A percentile compares a stretch with the other conserved stretches of the same genome.
These are phyloP conservation scores for Colletotrichum sp. DNA, from an alignment of 2,329 filamentous ascomycete genomes.

Conservation along the genomic window DNA sequence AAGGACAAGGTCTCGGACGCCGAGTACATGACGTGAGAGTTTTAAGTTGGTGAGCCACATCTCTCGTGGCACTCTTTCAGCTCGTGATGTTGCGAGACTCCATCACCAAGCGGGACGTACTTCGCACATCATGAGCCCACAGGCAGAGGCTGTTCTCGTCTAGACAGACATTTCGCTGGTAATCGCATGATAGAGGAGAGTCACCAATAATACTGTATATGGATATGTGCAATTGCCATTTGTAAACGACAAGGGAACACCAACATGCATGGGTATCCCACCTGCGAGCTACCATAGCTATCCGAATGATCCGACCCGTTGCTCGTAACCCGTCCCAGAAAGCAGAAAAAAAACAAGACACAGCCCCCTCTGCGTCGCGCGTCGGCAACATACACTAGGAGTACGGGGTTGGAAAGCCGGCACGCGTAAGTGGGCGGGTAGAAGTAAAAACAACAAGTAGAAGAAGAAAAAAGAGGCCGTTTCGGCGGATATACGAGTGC, in stretches of 20 bases:
- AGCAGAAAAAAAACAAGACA: not conserved
- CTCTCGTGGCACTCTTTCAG: not conserved
- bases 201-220: not conserved
- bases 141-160: not conserved
- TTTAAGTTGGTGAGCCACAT: not conserved
- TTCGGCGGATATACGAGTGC: slow-evolving; percentile 21
- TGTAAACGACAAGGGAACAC: slow-evolving; percentile 19
- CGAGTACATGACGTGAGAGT: not conserved
- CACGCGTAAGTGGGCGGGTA: slow-evolving; percentile 18
- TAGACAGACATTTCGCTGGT: not conserved
- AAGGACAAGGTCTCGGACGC: not conserved
- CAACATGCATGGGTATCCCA: slow-evolving; percentile 15
- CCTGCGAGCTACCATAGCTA: slow-evolving; percentile 18
- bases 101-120: not conserved
- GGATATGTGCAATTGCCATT: slow-evolving; percentile 18
- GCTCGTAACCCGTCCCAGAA: slow-evolving; percentile 20
- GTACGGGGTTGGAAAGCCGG: not conserved
- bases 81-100: not conserved
- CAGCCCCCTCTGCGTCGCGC: not conserved
- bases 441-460: slow-evolving; percentile 29
- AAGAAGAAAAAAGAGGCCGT: slow-evolving; percentile 30
- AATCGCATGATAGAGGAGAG: not conserved
- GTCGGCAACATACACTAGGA: not conserved
- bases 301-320: slow-evolving; percentile 20
- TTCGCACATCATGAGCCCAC: not conserved